These are phyloP conservation scores for Starmerella bombi DNA, from an alignment of 805 yeast genomes.

Conservation along the genomic window DNA sequence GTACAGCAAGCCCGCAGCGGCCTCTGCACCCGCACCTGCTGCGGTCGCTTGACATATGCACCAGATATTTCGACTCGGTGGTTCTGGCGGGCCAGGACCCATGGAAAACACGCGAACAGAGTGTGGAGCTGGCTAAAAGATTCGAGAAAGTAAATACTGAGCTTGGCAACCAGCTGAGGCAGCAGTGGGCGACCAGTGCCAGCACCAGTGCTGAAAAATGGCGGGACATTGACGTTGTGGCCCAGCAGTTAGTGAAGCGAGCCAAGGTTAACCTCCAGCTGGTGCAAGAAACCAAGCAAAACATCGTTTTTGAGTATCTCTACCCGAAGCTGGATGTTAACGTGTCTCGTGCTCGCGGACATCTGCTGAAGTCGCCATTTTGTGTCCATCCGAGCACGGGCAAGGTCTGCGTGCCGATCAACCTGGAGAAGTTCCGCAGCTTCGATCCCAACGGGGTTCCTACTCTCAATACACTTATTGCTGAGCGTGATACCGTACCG, in stretches of 20 bases:
- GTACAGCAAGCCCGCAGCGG: constrained; percentile 40
- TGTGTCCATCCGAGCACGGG: constrained; percentile 96
- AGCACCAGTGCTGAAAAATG: constrained; percentile 55
- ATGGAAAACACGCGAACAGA: constrained; percentile 27
- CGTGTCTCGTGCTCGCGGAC: constrained; percentile 80
- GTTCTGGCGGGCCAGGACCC: constrained; percentile 78
- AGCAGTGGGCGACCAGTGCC: constrained; percentile 44
- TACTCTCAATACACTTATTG: constrained; percentile 47
- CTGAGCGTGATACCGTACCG: constrained; percentile 39
- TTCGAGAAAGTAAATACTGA: constrained; percentile 30
- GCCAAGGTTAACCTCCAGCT: constrained; percentile 33
- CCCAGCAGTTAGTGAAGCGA: constrained; percentile 24
- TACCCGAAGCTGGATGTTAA: constrained; percentile 90
- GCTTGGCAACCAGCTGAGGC: constrained; percentile 34
- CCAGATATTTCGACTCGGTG: constrained; percentile 47
- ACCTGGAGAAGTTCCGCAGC: constrained; percentile 29
- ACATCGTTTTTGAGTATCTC: constrained; percentile 61
- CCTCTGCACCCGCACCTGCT: constrained; percentile 81
- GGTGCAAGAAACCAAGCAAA: constrained; percentile 63
- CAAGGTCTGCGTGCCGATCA: constrained; percentile 77
- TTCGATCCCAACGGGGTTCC: constrained; percentile 79
- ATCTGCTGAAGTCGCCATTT: constrained; percentile 88
- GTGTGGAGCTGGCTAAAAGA: constrained; percentile 44
- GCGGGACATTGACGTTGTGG: constrained; percentile 47
- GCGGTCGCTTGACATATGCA: constrained; percentile 57